phyloP scores from a whole-genome alignment of 2,329 filamentous ascomycete species.

The Exophiala mesophila region DNA sequence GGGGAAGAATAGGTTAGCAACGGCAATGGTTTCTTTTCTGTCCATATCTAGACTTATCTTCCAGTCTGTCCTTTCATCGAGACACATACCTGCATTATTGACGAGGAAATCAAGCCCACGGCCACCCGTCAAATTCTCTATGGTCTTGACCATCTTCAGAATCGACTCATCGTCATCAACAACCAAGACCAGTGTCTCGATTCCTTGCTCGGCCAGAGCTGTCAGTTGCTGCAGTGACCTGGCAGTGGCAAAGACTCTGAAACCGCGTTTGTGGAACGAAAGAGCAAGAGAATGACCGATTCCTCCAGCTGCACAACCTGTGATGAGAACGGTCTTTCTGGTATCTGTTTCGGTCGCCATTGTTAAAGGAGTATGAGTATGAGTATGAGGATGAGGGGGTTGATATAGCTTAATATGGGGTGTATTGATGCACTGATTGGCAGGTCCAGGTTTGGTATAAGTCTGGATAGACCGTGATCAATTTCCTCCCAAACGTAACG shows the following conservation, averaged over 20 bases:
- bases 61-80: no score
- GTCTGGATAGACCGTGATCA: no score
- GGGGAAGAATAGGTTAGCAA: no score
- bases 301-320: conserved; percentile 42
- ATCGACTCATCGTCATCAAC: conserved; percentile 25
- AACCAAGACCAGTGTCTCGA: conserved; percentile 29
- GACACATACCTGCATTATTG: neutral
- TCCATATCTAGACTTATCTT: no score
- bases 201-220: conserved; percentile 15
- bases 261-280: conserved; percentile 32
- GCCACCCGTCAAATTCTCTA: conserved; percentile 15
- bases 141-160: conserved; percentile 4
- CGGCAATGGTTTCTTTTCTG: no score
- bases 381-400: no score
- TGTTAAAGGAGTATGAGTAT: no score
- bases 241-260: conserved; percentile 38
- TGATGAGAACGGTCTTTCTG: conserved; percentile 23
- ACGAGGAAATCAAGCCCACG: conserved; percentile 23
- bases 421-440: no score
- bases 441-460: no score
- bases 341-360: conserved; percentile 13
- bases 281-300: conserved; percentile 37
- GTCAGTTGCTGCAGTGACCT: conserved; percentile 25
- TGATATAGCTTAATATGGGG: neutral
- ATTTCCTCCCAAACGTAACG: no score